Evolutionary conservation across 2,329 filamentous ascomycete genomes (phyloP).

Genomic region (Chaetomium strumarium): DNA sequence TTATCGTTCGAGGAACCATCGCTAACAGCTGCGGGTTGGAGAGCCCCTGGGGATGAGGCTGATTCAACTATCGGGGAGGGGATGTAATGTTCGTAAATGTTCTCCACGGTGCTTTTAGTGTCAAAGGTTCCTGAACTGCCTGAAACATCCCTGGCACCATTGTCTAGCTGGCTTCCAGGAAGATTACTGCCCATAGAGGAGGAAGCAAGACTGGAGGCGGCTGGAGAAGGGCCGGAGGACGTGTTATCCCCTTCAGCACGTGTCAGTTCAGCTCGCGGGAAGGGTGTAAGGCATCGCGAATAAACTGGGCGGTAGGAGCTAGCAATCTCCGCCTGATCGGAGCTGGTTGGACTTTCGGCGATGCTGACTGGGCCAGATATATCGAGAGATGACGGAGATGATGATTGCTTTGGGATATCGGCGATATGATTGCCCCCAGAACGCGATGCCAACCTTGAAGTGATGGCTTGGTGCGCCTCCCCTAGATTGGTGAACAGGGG

Average conservation of each 20-base stretch:
- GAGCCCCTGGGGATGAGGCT: constrained; percentile 1
- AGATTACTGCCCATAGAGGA: neutral
- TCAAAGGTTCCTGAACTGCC: constrained; percentile 3
- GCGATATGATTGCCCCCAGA: constrained; percentile 3
- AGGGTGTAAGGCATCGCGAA: constrained; percentile 9
- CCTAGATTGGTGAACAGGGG: constrained; percentile 33
- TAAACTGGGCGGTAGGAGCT: neutral
- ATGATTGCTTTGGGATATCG: neutral
- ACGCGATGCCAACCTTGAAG: constrained; percentile 22
- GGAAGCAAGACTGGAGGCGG: neutral
- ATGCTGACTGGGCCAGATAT: constrained; percentile 1
- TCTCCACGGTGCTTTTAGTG: constrained; percentile 30
- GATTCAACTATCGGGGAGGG: constrained; percentile 7
- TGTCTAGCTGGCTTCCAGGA: neutral
- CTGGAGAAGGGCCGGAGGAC: neutral
- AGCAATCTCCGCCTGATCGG: constrained; percentile 9
- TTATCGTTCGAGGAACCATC: neutral
- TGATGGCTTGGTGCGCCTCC: constrained; percentile 37
- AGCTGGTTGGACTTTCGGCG: neutral
- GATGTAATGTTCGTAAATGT: constrained; percentile 30
- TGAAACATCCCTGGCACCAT: neutral
- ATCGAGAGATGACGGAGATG: constrained; percentile 9
- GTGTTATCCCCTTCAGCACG: neutral
- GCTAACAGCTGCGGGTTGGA: neutral
- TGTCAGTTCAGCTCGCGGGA: neutral